Base-by-base conservation (phyloP, 371 early-diverging fungal species). In the Dichotomocladium elegans region DNA sequence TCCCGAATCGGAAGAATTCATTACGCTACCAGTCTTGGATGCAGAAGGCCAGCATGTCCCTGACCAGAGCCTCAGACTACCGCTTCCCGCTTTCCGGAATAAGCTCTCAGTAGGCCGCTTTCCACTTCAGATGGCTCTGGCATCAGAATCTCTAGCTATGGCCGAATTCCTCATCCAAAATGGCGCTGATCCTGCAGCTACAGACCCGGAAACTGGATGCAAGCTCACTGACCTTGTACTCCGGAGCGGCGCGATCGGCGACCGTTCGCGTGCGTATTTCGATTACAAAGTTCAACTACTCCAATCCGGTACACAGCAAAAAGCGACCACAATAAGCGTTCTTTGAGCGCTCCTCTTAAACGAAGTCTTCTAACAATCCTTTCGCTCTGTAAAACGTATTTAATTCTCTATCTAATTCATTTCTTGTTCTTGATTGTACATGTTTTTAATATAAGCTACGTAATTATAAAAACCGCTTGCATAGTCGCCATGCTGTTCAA, bases 91-190 rank as follows among this genome's bases (percentile, higher is more conserved):
- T 4, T 4, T 22, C 1, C 44, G 25, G 25, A 14, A 22, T 22
- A 21, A 6, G 1, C 14, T 25, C n/a, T 21, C 44, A 25, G 14
- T 43, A 25, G 25, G 24, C 19, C 59, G 57, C 1, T 69, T 59
- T 57, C 55, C 68, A 1, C 34, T 68, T 14, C 61, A 64, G 35
- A 57, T 53, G 31, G 51, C 68, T 2, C 27, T 51, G 19, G 44
- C 44, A 3, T 24, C 44, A 2, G 25, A 21, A 14, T 22, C 24
- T 8, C 44, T 19, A 10, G 44, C 25, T 0, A 72, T 76, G 68
- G 74, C 79, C 9, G 79, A 79, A 45, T 65, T 79, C 19, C 41
- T 79, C 10, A 60, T 76, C n/a, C 79, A 72, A 37, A 79, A 79
- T 35, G 79, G 79, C 7, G 74, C 77, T 19, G 72, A 72, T 60